These are phyloP conservation scores for Chamaecyparis obtusa DNA, from an alignment of 75 land plant species.

Conservation along the genomic window DNA sequence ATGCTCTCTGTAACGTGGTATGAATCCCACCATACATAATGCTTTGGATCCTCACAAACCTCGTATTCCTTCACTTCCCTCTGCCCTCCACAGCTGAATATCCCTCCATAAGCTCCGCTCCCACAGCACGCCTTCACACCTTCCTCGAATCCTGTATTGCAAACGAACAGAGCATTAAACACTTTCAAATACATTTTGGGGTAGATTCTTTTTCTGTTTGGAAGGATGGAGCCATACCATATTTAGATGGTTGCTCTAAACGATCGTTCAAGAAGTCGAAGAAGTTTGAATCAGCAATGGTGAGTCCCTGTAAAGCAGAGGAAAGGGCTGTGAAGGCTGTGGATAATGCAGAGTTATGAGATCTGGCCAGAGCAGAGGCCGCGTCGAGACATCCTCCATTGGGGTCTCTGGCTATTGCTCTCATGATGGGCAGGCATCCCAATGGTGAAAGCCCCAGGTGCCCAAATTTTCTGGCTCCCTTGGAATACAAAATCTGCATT, in stretches of 20 bases:
- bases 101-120: slow-evolving; percentile 37
- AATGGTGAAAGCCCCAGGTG: slow-evolving; percentile 39
- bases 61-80: slow-evolving; percentile 22
- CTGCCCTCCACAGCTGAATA: slow-evolving; percentile 34
- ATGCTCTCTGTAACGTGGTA: slow-evolving; percentile 46
- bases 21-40: slow-evolving; percentile 50
- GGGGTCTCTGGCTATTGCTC: slow-evolving; percentile 19
- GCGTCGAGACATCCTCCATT: slow-evolving; percentile 31
- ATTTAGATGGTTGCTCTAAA: slow-evolving; percentile 17
- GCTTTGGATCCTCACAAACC: slow-evolving; percentile 34
- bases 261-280: slow-evolving; percentile 17
- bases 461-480: slow-evolving; percentile 45
- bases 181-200: background rate
- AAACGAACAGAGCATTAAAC: background rate
- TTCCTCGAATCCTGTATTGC: slow-evolving; percentile 39
- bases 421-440: slow-evolving; percentile 50
- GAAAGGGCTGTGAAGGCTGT: slow-evolving; percentile 13
- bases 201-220: background rate
- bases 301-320: slow-evolving; percentile 10
- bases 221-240: slow-evolving; percentile 10
- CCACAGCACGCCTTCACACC: slow-evolving; percentile 55
- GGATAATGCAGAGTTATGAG: slow-evolving; percentile 20
- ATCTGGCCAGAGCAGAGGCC: slow-evolving; percentile 12
- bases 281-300: slow-evolving; percentile 20
- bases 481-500: slow-evolving; percentile 36